phyloP scores from a whole-genome alignment of 1,284 basidiomycete species.

The Ustilago crameri region DNA sequence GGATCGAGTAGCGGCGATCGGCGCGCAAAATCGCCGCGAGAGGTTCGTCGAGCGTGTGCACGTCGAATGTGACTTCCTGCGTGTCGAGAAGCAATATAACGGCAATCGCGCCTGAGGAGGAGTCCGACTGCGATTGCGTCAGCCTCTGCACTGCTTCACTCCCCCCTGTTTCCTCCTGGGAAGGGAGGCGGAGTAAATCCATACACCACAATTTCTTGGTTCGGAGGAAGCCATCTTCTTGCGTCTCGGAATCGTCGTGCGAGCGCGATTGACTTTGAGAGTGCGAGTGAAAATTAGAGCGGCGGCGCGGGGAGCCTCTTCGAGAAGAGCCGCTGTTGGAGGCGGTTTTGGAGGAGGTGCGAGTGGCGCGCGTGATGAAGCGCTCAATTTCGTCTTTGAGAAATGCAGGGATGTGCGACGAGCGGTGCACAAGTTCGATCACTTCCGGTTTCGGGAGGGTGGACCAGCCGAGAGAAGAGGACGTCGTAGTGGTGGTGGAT shows the following conservation, averaged over 20 bases:
- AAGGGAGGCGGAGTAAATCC: constrained; percentile 28
- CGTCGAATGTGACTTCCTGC: constrained; percentile 25
- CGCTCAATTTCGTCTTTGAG: constrained; percentile 46
- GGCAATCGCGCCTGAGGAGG: background rate
- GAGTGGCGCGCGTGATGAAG: constrained; percentile 22
- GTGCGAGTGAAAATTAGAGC: constrained; percentile 5
- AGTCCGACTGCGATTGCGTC: constrained; percentile 6
- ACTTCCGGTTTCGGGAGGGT: constrained; percentile 27
- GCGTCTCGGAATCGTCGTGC: constrained; percentile 44
- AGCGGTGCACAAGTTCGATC: constrained; percentile 29
- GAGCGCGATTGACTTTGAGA: constrained; percentile 12
- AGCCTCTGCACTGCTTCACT: constrained; percentile 10
- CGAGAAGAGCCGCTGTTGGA: background rate
- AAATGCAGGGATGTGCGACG: constrained; percentile 27
- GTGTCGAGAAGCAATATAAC: constrained; percentile 35
- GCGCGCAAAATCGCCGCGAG: constrained; percentile 16
- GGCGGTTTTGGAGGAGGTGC: constrained; percentile 12
- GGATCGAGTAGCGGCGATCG: constrained; percentile 22
- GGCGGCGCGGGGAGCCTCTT: background rate
- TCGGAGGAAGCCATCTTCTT: constrained; percentile 38
- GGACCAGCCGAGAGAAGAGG: constrained; percentile 27
- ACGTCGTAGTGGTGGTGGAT: background rate
- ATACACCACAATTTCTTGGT: constrained; percentile 43
- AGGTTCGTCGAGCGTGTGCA: constrained; percentile 43
- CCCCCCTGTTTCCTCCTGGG: background rate